A percentile compares a stretch with the other conserved stretches of the same genome.
These are phyloP conservation scores for Priceomyces castillae DNA, from an alignment of 805 yeast species.

Conservation along the genomic window DNA sequence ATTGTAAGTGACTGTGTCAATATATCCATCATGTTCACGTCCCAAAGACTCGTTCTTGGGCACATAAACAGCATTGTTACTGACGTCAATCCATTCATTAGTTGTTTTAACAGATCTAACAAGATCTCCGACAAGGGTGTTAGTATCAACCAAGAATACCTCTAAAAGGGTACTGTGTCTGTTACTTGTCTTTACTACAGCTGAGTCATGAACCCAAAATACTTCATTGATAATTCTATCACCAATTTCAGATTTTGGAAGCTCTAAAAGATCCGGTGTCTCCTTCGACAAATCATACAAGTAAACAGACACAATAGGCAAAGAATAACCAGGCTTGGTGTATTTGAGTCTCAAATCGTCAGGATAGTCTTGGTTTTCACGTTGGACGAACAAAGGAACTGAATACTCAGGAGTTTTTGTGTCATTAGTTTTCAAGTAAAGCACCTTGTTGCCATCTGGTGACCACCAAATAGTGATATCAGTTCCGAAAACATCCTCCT, in stretches of 20 bases:
- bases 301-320: conserved; percentile 53
- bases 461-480: conserved; percentile 75
- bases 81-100: conserved; percentile 61
- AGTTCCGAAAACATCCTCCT: conserved; percentile 65
- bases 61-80: conserved; percentile 30
- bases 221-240: conserved; percentile 57
- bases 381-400: conserved; percentile 50
- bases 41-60: conserved; percentile 36
- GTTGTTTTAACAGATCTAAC: conserved; percentile 45
- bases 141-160: conserved; percentile 43
- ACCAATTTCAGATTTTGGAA: conserved; percentile 27
- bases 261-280: conserved; percentile 12
- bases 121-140: conserved; percentile 26
- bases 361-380: conserved; percentile 44
- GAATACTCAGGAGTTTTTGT: conserved; percentile 52
- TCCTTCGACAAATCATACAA: conserved; percentile 36
- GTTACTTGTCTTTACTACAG: conserved; percentile 61
- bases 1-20: conserved; percentile 65
- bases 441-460: conserved; percentile 54
- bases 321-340: conserved; percentile 66
- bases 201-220: conserved; percentile 51
- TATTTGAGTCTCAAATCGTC: conserved; percentile 46
- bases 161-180: conserved; percentile 57
- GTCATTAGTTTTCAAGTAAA: conserved; percentile 59
- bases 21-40: conserved; percentile 57